Percentiles rank a stretch among this genome's conserved stretches.
phyloP scores from a whole-genome alignment of 2,329 filamentous ascomycete genomes.

The Metarhizium anisopliae region DNA sequence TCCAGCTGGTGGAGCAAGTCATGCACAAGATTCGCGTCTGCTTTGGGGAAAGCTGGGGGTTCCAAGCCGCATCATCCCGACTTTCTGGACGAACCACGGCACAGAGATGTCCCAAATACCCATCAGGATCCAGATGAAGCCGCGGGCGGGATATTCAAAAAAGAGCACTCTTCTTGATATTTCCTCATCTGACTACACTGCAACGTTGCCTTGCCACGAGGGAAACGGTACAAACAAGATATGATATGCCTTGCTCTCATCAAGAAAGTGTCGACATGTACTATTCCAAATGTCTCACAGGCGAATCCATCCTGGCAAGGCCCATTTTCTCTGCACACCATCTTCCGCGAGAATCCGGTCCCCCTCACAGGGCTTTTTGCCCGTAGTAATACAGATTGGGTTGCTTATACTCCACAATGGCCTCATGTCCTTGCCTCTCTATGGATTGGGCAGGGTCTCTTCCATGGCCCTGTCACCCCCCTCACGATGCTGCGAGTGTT shows the following conservation, averaged over 20 bases:
- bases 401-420: background rate
- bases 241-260: background rate
- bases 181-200: background rate
- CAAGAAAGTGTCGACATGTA: background rate
- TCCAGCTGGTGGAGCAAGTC: background rate
- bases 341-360: background rate
- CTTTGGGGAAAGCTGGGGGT: background rate
- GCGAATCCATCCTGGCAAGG: background rate
- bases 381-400: background rate
- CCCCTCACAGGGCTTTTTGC: background rate
- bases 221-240: background rate
- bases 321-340: background rate
- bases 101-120: background rate
- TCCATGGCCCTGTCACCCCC: background rate
- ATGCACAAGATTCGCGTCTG: background rate
- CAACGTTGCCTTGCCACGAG: background rate
- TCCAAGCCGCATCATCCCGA: background rate
- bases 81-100: background rate
- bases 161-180: background rate
- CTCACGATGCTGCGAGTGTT: background rate
- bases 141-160: background rate
- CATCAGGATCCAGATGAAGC: background rate
- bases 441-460: background rate
- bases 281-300: background rate
- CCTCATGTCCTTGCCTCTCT: constrained; percentile 1